Conservation (phyloP, 306 rosid genomes). For the Coriaria nepalensis region DNA sequence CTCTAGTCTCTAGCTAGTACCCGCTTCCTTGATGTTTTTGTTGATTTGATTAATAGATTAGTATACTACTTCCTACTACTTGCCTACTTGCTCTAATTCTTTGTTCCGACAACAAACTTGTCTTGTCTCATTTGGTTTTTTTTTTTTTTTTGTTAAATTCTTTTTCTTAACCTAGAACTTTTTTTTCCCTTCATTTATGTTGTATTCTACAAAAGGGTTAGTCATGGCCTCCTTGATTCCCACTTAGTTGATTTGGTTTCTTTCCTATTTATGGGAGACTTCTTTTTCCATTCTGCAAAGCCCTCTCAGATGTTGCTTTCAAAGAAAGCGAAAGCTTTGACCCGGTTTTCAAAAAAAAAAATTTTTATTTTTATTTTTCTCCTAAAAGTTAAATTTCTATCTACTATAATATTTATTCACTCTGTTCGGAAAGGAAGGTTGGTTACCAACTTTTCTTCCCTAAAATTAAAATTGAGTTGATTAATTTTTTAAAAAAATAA, state of each 20-base stretch:
- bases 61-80: no score
- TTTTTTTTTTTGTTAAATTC: slow-evolving; percentile 9
- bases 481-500: no score
- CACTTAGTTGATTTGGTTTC: slow-evolving; percentile 45
- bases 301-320: slow-evolving; percentile 75
- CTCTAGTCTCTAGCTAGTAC: no score
- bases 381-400: background rate
- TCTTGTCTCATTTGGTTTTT: slow-evolving; percentile 6
- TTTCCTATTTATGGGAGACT: slow-evolving; percentile 57
- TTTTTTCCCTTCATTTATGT: slow-evolving; percentile 12
- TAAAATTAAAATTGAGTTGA: background rate
- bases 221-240: slow-evolving; percentile 33
- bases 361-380: slow-evolving; percentile 11
- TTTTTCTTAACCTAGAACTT: no score
- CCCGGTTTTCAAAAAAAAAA: slow-evolving; percentile 28
- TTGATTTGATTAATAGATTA: no score
- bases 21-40: no score
- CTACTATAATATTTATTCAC: background rate
- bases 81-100: no score
- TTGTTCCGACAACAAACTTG: no score
- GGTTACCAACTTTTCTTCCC: slow-evolving; percentile 12
- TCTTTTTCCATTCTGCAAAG: slow-evolving; percentile 65
- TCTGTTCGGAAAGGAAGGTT: slow-evolving; percentile 1
- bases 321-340: slow-evolving; percentile 74
- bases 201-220: slow-evolving; percentile 24